Evolutionary conservation across 768 basidiomycete species (phyloP), one percentile per base, ranked within the genome.

Genomic region (Podaxis sp.): DNA sequence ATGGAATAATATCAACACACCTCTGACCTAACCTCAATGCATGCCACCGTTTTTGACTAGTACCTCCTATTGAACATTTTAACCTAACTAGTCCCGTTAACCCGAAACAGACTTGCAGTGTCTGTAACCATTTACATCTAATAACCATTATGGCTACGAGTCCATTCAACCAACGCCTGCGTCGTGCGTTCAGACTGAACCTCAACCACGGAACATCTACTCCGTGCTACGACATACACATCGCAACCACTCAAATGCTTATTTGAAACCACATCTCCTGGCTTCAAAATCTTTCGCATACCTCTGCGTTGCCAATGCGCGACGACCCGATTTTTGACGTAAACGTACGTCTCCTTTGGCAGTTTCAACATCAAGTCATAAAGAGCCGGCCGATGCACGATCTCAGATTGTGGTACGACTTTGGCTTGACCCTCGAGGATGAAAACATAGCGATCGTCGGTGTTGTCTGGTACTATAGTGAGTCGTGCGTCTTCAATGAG

Each of bases 301-400:
- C 44, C 44, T 33, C n/a, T 48, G 28, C 30, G 26, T 17, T 17
- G 24, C 57, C 44, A 50, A 15, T 10, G 20, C 10, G 11, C 33
- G 28, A 58, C 30, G 30, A 58, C 11, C 28, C 26, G 33, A 11
- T 49, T 49, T 6, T 36, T n/a, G 4, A 30, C 22, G 3, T 58
- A 58, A 10, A 37, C 17, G 5, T 7, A 26, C 7, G 48, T 50
- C 36, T 58, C 57, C 26, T 50, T 58, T 36, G 57, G 57, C 33
- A 58, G n/a, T 12, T 50, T 48, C 30, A 58, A 36, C 57, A 58
- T 58, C 46, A 58, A 41, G 28, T 49, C 44, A 15, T 49, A 49
- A n/a, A 58, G 28, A 13, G 57, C 57, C 2, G 57, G 57, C 30
- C 57, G 57, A 22, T 58, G 30, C 7, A 26, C 15, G 22, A 49